Percentiles rank a stretch among this genome's conserved stretches.
Conservation (phyloP, 331 rosid species). For the Quercus tomentella region DNA sequence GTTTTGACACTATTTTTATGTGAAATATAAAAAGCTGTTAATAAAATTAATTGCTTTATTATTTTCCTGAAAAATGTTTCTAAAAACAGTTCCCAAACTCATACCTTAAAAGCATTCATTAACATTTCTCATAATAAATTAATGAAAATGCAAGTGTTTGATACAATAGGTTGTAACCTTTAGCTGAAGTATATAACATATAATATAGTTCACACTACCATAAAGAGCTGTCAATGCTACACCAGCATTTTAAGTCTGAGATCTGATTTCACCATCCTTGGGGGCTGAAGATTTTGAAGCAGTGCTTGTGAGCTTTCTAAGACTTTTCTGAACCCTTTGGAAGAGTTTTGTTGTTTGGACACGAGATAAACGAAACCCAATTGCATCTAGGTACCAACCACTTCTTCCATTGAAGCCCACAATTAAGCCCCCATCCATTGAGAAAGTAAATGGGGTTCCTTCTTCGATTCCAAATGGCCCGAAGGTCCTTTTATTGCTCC, state of each 20-base stretch:
- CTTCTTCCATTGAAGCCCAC: conserved; percentile 55
- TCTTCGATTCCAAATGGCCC: conserved; percentile 65
- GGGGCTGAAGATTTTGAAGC: conserved; percentile 27
- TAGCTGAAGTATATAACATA: too few relatives aligned
- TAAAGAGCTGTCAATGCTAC: too few relatives aligned
- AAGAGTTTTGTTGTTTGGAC: conserved; percentile 18
- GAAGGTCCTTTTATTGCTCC: conserved; percentile 52
- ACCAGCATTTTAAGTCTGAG: background rate
- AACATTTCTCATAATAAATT: too few relatives aligned
- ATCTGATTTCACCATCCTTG: conserved; percentile 5
- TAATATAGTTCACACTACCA: too few relatives aligned
- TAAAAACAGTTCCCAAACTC: too few relatives aligned
- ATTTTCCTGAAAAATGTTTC: too few relatives aligned
- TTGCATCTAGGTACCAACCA: conserved; percentile 53
- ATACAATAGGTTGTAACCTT: too few relatives aligned
- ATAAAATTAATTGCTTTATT: too few relatives aligned
- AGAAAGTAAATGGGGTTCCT: conserved; percentile 57
- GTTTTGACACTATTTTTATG: rapidly evolving
- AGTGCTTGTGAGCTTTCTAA: conserved; percentile 29
- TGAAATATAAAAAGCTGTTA: too few relatives aligned
- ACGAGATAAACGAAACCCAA: conserved; percentile 33
- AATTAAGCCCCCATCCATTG: conserved; percentile 48
- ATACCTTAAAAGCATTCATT: rapidly evolving
- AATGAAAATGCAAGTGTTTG: too few relatives aligned
- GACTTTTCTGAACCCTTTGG: conserved; percentile 33